Base-by-base conservation (phyloP, 441 rosid genomes). In the Corymbia calophylla region DNA sequence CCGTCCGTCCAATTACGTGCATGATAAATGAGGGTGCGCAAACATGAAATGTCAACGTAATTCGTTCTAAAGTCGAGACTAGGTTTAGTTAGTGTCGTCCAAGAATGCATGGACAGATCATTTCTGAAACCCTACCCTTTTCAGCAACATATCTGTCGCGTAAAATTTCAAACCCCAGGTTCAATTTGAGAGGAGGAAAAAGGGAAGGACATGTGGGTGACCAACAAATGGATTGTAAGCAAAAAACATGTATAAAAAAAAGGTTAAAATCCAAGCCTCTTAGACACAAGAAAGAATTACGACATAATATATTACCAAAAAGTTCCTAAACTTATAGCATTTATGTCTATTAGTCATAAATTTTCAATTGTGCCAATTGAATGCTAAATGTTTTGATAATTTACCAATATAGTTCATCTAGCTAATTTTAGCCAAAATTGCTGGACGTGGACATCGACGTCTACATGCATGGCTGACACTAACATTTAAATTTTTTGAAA, bases 391-490 rank as follows among this genome's bases (percentile, higher is more conserved):
- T 39, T 39, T 39, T 5, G 44, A 39, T 5, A 5, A 39, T 39
- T 39, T 39, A 39, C 6, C 44, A 39, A 39, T 39, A 39, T 39
- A 39, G 5, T 39, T 5, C 6, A 5, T 39, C 44, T 6, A 5
- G 6, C 44, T 39, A 39, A 39, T 39, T 39, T 39, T 39, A 39
- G 10, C 6, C 0, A 0, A 56, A 56, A 56, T 56, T 56, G 0
- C 6, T 56, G 0, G 0, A 9, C 0, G 23, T 56, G 14, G 0
- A 56, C 2, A 5, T 0, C 0, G 0, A 0, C 0, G 13, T 13
- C 3, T 56, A 56, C 62, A 0, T 5, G 3, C 1, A 56, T 13
- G 10, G 16, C 29, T 56, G 10, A 0, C 0, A 1, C 25, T 56
- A 13, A 56, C 25, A 23, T 56, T 56, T 0, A 4, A 0, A 56